Base-by-base conservation (phyloP, 306 rosid genomes). In the Cercis canadensis region DNA sequence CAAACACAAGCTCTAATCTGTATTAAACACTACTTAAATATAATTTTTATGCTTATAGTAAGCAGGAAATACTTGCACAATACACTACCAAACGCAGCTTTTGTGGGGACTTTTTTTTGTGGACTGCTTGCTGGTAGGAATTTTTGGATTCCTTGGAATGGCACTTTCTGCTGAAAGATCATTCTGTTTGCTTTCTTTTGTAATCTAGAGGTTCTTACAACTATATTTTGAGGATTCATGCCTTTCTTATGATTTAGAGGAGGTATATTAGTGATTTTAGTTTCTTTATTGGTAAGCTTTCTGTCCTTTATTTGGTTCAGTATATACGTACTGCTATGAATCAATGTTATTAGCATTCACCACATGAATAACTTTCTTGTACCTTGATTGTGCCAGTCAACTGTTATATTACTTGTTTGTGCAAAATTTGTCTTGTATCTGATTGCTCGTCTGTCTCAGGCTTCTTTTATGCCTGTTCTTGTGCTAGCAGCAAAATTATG, bases 381-480 rank as follows among this genome's bases (percentile, higher is more conserved):
- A 32, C 66, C 33, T 73, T 36, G 65, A 46, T 61, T 70, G 47
- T 45, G 34, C 65, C 52, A 53, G 66, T 62, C 43, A 51, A 34
- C 64, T 60, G 14, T n/a, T 31, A 33, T 64, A 17, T 46, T 40
- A 41, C 58, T 80, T 67, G 61, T 77, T 57, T 53, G 40, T 51
- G 21, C 60, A 14, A 34, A 56, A 21, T 62, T 43, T 61, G 62
- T 65, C 60, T 70, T 67, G 67, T 39, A 52, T 49, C 77, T 85
- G 46, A 80, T 19, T 67, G 37, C 37, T 39, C 36, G 62, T 62
- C 69, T 61, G 16, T 78, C 81, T 58, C 82, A 92, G 99, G 99
- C 96, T 73, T 94, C 99, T 74, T 87, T 94, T 85, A 90, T 93
- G 98, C 98, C 98, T 1, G 94, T 93, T 84, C 96, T 94, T 52